These are phyloP conservation scores for Zhuliangozyma blackwelliae DNA, from an alignment of 1,139 yeast species.

Conservation along the genomic window DNA sequence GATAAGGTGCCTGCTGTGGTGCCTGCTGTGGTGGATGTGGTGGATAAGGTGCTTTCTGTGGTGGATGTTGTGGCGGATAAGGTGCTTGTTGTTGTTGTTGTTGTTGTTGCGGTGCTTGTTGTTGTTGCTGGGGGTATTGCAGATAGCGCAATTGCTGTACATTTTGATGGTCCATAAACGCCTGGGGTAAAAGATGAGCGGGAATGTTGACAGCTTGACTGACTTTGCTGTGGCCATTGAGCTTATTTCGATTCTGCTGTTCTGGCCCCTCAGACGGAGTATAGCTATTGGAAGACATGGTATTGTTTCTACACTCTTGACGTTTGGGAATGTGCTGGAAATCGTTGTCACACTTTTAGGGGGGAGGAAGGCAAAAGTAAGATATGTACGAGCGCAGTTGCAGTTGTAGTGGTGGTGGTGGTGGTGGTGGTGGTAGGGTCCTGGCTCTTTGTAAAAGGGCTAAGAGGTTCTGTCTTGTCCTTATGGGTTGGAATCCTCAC, in stretches of 20 bases:
- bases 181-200: conserved; percentile 34
- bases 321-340: too few species aligned
- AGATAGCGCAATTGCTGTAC: conserved; percentile 4
- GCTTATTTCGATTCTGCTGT: background rate
- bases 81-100: conserved; percentile 4
- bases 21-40: conserved; percentile 4
- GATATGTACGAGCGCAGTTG: too few species aligned
- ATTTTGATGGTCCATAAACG: conserved; percentile 15
- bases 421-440: too few species aligned
- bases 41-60: conserved; percentile 4
- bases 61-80: conserved; percentile 4
- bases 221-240: background rate
- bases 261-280: background rate
- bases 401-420: too few species aligned
- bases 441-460: too few species aligned
- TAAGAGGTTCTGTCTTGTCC: too few species aligned
- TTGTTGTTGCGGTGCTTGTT: conserved; percentile 8
- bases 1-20: conserved; percentile 4
- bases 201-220: conserved; percentile 18
- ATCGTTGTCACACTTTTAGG: too few species aligned
- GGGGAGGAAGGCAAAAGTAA: too few species aligned
- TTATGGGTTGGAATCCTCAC: too few species aligned
- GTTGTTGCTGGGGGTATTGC: conserved; percentile 8
- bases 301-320: background rate
- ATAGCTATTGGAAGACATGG: conserved; percentile 5